phyloP scores from a whole-genome alignment of 352 stramenopile genomes.

The Thraustochytrium sp. region DNA sequence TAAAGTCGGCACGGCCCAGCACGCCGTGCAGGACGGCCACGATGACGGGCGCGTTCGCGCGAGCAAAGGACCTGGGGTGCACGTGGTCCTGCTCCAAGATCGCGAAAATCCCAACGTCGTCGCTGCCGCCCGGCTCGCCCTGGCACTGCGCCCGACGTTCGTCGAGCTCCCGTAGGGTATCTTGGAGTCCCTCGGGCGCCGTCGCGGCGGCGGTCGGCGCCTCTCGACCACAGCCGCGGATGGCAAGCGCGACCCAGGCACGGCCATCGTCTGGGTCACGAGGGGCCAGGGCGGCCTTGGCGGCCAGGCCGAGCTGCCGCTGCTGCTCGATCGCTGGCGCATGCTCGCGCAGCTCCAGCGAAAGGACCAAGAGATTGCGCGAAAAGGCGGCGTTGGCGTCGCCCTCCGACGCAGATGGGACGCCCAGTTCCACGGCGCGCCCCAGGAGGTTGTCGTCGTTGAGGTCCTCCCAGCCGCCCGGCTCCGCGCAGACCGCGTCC shows the following conservation, averaged over 20 bases:
- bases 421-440: neutral
- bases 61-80: neutral
- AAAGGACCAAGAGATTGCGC: neutral
- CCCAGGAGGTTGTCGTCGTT: neutral
- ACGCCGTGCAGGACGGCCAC: constrained; percentile 26
- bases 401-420: neutral
- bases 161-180: neutral
- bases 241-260: neutral
- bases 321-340: constrained; percentile 23
- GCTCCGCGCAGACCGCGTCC: neutral
- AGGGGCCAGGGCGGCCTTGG: neutral
- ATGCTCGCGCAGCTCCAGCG: constrained; percentile 4
- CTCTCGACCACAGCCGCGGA: neutral
- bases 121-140: no score
- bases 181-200: neutral
- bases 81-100: constrained; percentile 19
- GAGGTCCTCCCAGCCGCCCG: neutral
- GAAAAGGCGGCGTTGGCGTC: neutral
- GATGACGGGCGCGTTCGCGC: neutral
- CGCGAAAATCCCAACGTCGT: neutral
- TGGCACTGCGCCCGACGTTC: neutral
- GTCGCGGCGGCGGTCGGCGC: neutral
- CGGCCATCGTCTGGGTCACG: neutral
- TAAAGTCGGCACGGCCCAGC: neutral
- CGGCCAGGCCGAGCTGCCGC: neutral